These are phyloP conservation scores for Collybia sp. DNA, from an alignment of 768 basidiomycete species.

Conservation along the genomic window DNA sequence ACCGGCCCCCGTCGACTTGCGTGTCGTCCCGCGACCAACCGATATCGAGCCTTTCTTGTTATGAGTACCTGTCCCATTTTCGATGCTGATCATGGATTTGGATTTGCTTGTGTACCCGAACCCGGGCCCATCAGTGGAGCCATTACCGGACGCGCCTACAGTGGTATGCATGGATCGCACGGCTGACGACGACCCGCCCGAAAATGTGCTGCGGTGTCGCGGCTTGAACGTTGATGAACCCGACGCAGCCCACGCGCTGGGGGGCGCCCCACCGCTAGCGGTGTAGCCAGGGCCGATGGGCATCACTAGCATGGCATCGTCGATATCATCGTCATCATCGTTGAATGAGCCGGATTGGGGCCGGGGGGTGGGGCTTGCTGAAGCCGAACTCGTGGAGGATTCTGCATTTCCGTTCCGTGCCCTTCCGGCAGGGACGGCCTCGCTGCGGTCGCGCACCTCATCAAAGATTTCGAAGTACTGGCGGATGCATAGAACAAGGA, in stretches of 20 bases:
- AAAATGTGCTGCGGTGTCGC: constrained; percentile 33
- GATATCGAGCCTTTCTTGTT: constrained; percentile 56
- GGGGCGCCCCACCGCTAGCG: constrained; percentile 17
- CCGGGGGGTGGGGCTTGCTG: constrained; percentile 12
- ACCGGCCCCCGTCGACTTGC: constrained; percentile 64
- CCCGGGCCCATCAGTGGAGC: constrained; percentile 10
- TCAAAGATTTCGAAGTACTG: constrained; percentile 86
- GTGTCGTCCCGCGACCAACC: constrained; percentile 55
- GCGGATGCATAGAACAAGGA: constrained; percentile 76
- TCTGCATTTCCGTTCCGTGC: constrained; percentile 7
- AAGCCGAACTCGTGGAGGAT: constrained; percentile 8
- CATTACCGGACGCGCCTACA: constrained; percentile 16
- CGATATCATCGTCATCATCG: constrained; percentile 70
- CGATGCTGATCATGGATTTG: constrained; percentile 66
- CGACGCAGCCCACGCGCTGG: constrained; percentile 30
- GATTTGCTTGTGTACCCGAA: constrained; percentile 24
- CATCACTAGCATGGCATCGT: constrained; percentile 74
- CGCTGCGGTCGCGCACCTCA: constrained; percentile 68
- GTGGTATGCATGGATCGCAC: constrained; percentile 31
- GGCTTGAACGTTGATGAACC: constrained; percentile 22
- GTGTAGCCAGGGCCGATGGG: constrained; percentile 45
- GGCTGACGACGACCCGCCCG: constrained; percentile 14
- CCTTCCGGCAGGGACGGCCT: constrained; percentile 40
- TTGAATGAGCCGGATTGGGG: constrained; percentile 18
- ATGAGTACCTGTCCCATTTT: constrained; percentile 33